Evolutionary conservation across 305 asterid species (phyloP).

Genomic region (Fraxinus greggii): DNA sequence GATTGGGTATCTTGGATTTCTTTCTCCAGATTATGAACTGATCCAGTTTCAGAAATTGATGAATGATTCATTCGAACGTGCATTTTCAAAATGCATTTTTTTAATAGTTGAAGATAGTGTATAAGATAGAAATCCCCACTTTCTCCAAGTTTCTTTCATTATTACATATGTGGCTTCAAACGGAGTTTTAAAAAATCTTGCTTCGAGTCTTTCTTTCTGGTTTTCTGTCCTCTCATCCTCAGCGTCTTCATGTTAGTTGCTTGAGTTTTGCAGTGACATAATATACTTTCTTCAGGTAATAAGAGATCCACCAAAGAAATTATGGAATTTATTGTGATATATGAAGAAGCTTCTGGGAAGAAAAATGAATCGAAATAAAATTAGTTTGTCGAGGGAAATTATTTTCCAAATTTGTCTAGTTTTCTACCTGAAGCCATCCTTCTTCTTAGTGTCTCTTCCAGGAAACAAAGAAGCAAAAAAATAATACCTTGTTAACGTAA

Average conservation of each 20-base stretch:
- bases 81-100: background rate
- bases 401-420: background rate
- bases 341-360: background rate
- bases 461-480: background rate
- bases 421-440: background rate
- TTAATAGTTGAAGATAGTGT: background rate
- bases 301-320: background rate
- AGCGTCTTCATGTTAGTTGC: background rate
- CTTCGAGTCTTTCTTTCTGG: background rate
- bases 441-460: background rate
- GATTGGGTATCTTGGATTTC: background rate
- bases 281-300: background rate
- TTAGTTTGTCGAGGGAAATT: background rate
- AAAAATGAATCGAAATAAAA: background rate
- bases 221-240: background rate
- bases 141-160: background rate
- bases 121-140: background rate
- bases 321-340: background rate
- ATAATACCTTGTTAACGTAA: conserved; percentile 69
- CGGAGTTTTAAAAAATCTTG: background rate
- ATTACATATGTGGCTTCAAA: background rate
- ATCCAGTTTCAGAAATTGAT: background rate
- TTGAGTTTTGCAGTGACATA: background rate
- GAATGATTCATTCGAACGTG: background rate
- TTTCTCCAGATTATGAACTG: background rate